Conservation (phyloP, 495 filamentous ascomycete genomes). For the Aspergillus cristatus region DNA sequence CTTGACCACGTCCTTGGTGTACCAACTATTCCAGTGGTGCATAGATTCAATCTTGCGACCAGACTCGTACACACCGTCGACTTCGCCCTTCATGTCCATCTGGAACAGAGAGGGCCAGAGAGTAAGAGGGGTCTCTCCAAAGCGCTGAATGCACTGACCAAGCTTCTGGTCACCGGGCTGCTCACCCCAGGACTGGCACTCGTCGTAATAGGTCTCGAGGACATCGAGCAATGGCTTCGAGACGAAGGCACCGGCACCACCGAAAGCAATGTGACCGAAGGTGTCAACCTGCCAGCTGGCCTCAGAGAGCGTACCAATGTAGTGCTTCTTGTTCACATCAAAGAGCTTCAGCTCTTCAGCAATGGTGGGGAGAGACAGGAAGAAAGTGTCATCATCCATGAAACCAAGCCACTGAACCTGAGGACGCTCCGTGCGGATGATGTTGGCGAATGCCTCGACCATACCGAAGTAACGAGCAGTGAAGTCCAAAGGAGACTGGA, state of each 20-base stretch:
- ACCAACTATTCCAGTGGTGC: constrained; percentile 58
- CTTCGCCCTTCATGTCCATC: constrained; percentile 52
- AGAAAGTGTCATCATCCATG: constrained; percentile 69
- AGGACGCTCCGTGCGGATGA: constrained; percentile 37
- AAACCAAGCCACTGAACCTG: constrained; percentile 56
- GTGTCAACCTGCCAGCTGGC: constrained; percentile 47
- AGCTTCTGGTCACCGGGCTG: constrained; percentile 53
- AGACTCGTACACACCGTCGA: constrained; percentile 55
- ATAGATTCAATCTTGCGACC: constrained; percentile 48
- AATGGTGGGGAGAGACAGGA: constrained; percentile 49
- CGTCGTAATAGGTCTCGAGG: constrained; percentile 42
- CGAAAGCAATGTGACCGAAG: constrained; percentile 59
- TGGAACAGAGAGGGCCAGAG: constrained; percentile 51
- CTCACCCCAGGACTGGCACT: constrained; percentile 44
- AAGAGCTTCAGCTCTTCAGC: constrained; percentile 44
- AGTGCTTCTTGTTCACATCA: constrained; percentile 42
- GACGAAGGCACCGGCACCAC: constrained; percentile 61
- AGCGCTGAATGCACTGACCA: constrained; percentile 50
- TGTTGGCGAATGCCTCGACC: constrained; percentile 44
- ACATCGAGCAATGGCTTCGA: constrained; percentile 48
- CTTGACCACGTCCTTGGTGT: constrained; percentile 43
- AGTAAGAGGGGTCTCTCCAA: constrained; percentile 46
- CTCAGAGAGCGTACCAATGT: constrained; percentile 58
- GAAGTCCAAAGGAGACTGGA: constrained; percentile 43
- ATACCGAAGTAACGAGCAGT: constrained; percentile 58